A percentile compares a stretch with the other conserved stretches of the same genome.
Evolutionary conservation across 2,329 filamentous ascomycete species (phyloP).

Genomic region (Cytospora piceicola): DNA sequence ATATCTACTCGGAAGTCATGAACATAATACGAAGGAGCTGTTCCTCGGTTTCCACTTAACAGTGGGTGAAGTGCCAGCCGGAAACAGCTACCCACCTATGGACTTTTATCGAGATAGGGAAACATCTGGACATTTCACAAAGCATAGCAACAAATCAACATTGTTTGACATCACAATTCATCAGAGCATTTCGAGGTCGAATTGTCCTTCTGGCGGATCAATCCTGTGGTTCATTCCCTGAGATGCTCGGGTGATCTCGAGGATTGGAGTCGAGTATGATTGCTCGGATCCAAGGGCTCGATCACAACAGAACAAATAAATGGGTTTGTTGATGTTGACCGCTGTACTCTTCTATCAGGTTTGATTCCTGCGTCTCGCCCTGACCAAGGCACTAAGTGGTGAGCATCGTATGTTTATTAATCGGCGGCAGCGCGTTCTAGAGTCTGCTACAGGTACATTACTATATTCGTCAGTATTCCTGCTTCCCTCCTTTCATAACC

Average conservation of each 20-base stretch:
- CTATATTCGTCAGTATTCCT: conserved; percentile 16
- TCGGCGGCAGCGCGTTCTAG: neutral
- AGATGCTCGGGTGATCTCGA: no score
- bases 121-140: neutral
- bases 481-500: conserved; percentile 4
- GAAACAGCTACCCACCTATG: neutral
- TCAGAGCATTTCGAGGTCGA: neutral
- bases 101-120: neutral
- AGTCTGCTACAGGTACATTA: conserved; percentile 12
- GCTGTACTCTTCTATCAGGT: neutral
- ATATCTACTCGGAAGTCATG: neutral
- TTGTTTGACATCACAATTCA: neutral
- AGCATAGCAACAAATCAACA: neutral
- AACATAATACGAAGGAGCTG: neutral
- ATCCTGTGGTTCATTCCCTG: neutral
- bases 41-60: neutral
- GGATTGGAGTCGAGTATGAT: neutral
- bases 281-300: no score
- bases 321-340: neutral
- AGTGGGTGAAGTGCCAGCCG: neutral
- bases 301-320: no score
- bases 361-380: neutral
- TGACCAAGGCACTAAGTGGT: neutral
- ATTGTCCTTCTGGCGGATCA: neutral
- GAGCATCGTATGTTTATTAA: neutral